phyloP scores from a whole-genome alignment of 2,329 filamentous ascomycete genomes.

The Pseudophaeomoniella oleicola region DNA sequence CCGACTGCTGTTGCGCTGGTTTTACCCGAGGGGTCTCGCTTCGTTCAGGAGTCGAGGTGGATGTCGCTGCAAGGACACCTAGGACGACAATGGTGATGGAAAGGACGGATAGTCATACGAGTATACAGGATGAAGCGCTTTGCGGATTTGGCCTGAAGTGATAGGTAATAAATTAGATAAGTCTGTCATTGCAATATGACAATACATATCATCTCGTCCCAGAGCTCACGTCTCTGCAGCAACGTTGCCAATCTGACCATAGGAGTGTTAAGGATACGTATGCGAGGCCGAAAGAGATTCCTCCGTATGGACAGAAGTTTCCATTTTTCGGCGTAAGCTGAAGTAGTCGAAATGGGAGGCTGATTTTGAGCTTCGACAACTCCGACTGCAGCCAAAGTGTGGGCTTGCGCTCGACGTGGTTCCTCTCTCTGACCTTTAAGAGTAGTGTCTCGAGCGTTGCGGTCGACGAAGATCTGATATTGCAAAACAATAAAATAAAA shows the following conservation, averaged over 20 bases:
- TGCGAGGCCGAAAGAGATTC: no score
- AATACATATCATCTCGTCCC: background rate
- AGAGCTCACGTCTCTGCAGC: background rate
- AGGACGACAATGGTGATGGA: slow-evolving; percentile 13
- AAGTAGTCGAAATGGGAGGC: no score
- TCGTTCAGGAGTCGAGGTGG: no score
- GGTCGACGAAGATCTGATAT: background rate
- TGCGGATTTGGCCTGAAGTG: slow-evolving; percentile 13
- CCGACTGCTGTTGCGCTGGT: no score
- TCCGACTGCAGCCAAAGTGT: background rate
- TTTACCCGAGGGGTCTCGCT: no score
- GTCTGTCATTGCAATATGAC: background rate
- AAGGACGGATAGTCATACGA: slow-evolving; percentile 29
- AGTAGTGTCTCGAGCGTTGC: background rate
- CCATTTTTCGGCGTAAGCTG: no score
- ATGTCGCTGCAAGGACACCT: background rate
- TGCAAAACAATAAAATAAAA: slow-evolving; percentile 2
- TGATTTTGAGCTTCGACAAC: no score
- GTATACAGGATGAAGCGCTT: slow-evolving; percentile 19
- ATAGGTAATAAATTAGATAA: slow-evolving; percentile 9
- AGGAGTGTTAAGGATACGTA: background rate
- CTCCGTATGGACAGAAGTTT: no score
- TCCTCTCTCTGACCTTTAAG: background rate
- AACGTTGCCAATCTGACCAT: background rate
- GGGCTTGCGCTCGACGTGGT: background rate